Evolutionary conservation across 495 filamentous ascomycete genomes (phyloP).

Genomic region (Hyaloscypha finlandica): DNA sequence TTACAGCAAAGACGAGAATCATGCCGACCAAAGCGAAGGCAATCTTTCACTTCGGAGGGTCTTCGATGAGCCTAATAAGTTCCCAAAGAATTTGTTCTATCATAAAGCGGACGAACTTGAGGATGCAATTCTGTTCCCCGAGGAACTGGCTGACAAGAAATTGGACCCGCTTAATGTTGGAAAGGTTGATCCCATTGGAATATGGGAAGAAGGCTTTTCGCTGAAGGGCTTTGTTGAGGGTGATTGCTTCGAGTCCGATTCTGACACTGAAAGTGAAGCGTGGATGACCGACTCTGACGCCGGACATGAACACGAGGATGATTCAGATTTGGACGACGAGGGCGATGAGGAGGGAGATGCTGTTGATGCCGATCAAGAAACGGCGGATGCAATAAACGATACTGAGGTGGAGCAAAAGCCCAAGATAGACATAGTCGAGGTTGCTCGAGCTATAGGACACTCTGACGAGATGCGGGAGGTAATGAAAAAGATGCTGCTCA

Average conservation of each 20-base stretch:
- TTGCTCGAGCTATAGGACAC: background rate
- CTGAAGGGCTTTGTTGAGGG: slow-evolving; percentile 34
- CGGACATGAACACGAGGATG: slow-evolving; percentile 20
- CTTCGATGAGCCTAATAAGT: slow-evolving; percentile 7
- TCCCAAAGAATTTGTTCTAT: slow-evolving; percentile 39
- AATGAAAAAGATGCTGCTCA: background rate
- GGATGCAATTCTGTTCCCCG: slow-evolving; percentile 48
- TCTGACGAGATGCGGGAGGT: background rate
- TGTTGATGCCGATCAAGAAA: background rate
- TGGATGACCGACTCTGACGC: slow-evolving; percentile 4
- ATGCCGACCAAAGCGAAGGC: slow-evolving; percentile 15
- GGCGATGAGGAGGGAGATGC: background rate
- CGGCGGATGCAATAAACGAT: background rate
- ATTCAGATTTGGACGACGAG: slow-evolving; percentile 18
- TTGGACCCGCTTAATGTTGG: slow-evolving; percentile 36
- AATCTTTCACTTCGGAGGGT: background rate
- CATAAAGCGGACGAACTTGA: slow-evolving; percentile 48
- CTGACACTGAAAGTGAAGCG: background rate
- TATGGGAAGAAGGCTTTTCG: slow-evolving; percentile 34
- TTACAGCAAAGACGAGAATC: slow-evolving; percentile 21
- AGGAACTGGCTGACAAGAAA: slow-evolving; percentile 31
- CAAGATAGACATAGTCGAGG: background rate
- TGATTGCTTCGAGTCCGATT: slow-evolving; percentile 29
- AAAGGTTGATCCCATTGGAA: slow-evolving; percentile 40
- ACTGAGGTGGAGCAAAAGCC: background rate